Conservation (phyloP, 345 rosid species). For the Brassica carinata region DNA sequence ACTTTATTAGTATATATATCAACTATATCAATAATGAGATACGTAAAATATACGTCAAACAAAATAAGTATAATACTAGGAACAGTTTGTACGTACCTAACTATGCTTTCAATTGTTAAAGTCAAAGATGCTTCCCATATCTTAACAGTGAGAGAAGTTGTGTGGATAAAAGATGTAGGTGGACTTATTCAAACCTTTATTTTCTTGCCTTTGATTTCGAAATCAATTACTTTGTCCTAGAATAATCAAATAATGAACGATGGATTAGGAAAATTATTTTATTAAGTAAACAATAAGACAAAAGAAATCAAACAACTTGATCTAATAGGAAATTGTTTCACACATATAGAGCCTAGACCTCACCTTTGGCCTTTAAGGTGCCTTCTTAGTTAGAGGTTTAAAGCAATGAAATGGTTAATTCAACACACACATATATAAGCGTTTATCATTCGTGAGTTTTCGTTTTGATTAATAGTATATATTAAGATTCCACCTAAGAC, state of each 20-base stretch:
- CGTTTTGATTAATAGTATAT: background rate
- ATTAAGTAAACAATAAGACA: background rate
- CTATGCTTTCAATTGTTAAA: slow-evolving; percentile 24
- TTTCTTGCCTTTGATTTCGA: slow-evolving; percentile 3
- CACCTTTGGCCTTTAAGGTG: background rate
- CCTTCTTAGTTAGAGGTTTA: background rate
- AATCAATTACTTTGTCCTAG: background rate
- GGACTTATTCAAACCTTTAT: background rate
- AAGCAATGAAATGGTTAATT: background rate
- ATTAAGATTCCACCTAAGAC: background rate
- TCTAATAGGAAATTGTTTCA: background rate
- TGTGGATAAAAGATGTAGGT: slow-evolving; percentile 2
- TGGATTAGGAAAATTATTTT: background rate
- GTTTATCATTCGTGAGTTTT: background rate
- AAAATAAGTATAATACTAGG: background rate
- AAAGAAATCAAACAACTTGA: background rate
- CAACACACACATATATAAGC: background rate
- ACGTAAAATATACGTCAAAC: background rate
- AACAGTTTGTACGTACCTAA: background rate
- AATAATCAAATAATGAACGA: background rate
- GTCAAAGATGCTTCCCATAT: slow-evolving; percentile 18
- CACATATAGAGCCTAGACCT: background rate
- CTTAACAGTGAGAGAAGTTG: slow-evolving; percentile 6
- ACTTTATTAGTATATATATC: background rate
- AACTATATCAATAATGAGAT: slow-evolving; percentile 17